Base-by-base conservation (phyloP, 2,329 filamentous ascomycete genomes). In the Tolypocladium album region DNA sequence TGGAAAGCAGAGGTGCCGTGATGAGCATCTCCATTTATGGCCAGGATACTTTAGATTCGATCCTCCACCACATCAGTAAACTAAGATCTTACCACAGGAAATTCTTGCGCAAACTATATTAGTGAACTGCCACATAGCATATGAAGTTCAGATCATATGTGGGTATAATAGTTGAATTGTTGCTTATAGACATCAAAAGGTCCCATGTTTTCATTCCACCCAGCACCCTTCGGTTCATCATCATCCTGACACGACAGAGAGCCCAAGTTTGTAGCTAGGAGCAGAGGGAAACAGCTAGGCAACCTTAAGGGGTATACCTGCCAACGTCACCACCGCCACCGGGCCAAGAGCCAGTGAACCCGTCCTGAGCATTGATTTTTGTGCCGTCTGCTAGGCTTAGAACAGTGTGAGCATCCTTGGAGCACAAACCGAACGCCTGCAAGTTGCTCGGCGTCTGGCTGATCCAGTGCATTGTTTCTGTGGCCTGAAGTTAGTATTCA, bases 391-490 rank as follows among this genome's bases (percentile, higher is more conserved):
- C 74, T n/a, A 76, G 65, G 12, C 67, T 70, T 45, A 78, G 63
- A 1, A 69, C 68, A 2, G 69, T 68, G 38, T 64, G 66, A 0
- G 74, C 70, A 56, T 74, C 73, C 66, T 76, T 77, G 39, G 73
- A 73, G 64, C 75, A 77, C 53, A 78, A 59, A 5, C 76, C 75
- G 61, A 76, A 78, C 0, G 71, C 71, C 61, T 78, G 71, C 45
- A 78, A 64, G 59, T 76, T 75, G 6, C 62, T 59, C 2, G 76
- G 75, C 1, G 70, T 73, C 61, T 72, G 57, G 4, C 68, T 59
- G 59, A 78, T 74, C 68, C 72, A 75, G 63, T 78, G 75, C 70
- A 77, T 73, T 20, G 62, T 62, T 55, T 63, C 65, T 66, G 39
- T 56, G 39, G 17, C 27, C 9, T 15, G 12, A 31, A n/a, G 31